Percentiles rank a stretch among this genome's conserved stretches.
These are phyloP conservation scores for Fusarium illudens DNA, from an alignment of 2,329 filamentous ascomycete genomes.

Conservation along the genomic window DNA sequence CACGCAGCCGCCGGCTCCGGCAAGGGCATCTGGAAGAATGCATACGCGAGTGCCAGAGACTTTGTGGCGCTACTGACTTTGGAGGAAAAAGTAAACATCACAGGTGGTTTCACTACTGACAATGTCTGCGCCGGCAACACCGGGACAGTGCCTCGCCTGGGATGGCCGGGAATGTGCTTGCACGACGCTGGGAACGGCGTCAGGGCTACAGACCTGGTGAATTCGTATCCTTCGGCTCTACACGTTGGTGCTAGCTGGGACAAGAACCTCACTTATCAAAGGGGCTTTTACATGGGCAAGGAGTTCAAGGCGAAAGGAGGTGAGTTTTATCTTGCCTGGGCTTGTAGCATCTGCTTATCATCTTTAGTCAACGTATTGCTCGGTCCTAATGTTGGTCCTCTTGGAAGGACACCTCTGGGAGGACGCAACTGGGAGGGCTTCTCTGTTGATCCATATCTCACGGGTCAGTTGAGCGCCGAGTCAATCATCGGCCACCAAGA, in stretches of 20 bases:
- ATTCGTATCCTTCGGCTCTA: conserved; percentile 57
- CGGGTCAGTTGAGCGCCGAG: conserved; percentile 74
- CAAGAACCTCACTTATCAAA: conserved; percentile 58
- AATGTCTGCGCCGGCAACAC: conserved; percentile 60
- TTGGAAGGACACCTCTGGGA: conserved; percentile 75
- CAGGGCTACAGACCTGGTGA: conserved; percentile 58
- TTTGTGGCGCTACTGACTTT: conserved; percentile 70
- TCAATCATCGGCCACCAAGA: conserved; percentile 80
- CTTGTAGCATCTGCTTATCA: not conserved
- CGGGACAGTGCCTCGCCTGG: conserved; percentile 54
- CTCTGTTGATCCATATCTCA: conserved; percentile 74
- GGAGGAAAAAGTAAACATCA: conserved; percentile 68
- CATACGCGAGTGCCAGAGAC: conserved; percentile 64
- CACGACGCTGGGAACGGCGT: conserved; percentile 61
- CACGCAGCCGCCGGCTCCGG: conserved; percentile 21
- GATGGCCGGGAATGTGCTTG: conserved; percentile 58
- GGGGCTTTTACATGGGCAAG: conserved; percentile 62
- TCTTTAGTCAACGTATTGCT: conserved; percentile 69
- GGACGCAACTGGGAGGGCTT: conserved; percentile 82
- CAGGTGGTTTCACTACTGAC: conserved; percentile 61
- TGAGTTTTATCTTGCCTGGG: conserved; percentile 45
- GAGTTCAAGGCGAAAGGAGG: conserved; percentile 67
- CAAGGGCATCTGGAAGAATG: conserved; percentile 60
- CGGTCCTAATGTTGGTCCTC: conserved; percentile 74
- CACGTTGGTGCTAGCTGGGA: conserved; percentile 64